phyloP scores from a whole-genome alignment of 768 basidiomycete species.

The Lactarius pseudohatsudake region DNA sequence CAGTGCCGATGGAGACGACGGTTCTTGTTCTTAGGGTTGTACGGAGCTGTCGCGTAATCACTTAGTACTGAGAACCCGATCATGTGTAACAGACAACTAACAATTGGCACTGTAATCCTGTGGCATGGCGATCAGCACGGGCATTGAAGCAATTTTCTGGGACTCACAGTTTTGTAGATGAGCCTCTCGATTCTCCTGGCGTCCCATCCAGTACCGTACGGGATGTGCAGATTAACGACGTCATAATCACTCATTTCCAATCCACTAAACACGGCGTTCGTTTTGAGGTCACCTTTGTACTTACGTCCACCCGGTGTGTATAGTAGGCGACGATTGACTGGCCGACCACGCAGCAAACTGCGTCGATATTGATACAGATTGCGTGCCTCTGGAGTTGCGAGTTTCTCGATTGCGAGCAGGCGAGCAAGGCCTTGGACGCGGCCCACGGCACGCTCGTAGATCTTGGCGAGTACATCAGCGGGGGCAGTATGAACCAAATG shows the following conservation, averaged over 20 bases:
- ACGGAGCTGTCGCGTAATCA: constrained; percentile 44
- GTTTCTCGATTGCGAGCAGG: constrained; percentile 59
- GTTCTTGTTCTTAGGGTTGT: constrained; percentile 62
- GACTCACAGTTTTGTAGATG: constrained; percentile 54
- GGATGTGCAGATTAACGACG: constrained; percentile 53
- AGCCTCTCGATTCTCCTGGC: constrained; percentile 55
- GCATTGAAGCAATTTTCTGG: constrained; percentile 1
- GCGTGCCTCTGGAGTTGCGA: constrained; percentile 46
- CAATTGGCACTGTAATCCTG: constrained; percentile 53
- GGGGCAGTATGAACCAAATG: neutral
- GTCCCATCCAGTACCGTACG: constrained; percentile 62
- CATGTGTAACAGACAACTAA: constrained; percentile 40
- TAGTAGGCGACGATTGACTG: constrained; percentile 29
- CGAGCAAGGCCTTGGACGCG: constrained; percentile 60
- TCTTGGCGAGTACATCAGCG: constrained; percentile 37
- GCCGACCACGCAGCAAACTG: constrained; percentile 51
- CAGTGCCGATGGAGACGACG: constrained; percentile 61
- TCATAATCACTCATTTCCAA: constrained; percentile 61
- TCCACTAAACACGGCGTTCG: constrained; percentile 40
- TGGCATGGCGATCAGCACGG: constrained; percentile 16
- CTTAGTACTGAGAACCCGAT: neutral
- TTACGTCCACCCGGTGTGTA: constrained; percentile 33
- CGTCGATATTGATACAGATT: constrained; percentile 48
- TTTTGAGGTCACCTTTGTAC: constrained; percentile 59
- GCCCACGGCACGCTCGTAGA: constrained; percentile 57